Percentiles rank a stretch among this genome's conserved stretches.
Conservation (phyloP, 2,329 filamentous ascomycete species). For the Ceratocystis alfenasii region DNA sequence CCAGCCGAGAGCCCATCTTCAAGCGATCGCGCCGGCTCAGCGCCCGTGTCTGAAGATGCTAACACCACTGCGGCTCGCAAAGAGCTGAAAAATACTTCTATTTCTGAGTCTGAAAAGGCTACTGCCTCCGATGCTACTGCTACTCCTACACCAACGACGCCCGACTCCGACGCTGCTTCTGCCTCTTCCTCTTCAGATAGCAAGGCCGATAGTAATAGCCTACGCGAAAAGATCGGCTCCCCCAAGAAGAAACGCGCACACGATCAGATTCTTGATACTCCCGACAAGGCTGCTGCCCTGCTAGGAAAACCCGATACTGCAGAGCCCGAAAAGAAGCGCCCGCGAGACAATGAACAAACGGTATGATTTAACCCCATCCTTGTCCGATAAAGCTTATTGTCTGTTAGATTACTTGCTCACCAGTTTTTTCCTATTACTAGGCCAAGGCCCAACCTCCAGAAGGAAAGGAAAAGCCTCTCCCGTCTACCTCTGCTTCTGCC, state of each 20-base stretch:
- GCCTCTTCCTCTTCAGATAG: slow-evolving; percentile 28
- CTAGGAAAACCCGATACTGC: slow-evolving; percentile 34
- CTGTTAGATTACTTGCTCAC: neutral
- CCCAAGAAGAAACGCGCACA: slow-evolving; percentile 56
- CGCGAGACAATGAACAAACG: slow-evolving; percentile 40
- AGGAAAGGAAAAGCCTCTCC: slow-evolving; percentile 27
- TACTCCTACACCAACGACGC: slow-evolving; percentile 28
- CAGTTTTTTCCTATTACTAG: neutral
- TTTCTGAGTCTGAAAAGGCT: slow-evolving; percentile 33
- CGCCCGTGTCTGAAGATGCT: slow-evolving; percentile 40
- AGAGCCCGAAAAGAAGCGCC: slow-evolving; percentile 55
- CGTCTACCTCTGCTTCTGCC: slow-evolving; percentile 43
- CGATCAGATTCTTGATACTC: slow-evolving; percentile 42
- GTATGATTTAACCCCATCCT: slow-evolving; percentile 22
- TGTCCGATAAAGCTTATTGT: neutral
- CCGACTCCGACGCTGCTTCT: slow-evolving; percentile 30
- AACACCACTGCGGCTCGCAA: slow-evolving; percentile 52
- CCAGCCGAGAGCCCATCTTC: slow-evolving; percentile 33
- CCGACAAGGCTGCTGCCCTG: slow-evolving; percentile 36
- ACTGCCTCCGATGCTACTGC: slow-evolving; percentile 25
- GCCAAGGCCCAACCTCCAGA: slow-evolving; percentile 21
- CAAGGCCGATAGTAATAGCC: slow-evolving; percentile 30
- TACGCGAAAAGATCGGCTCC: slow-evolving; percentile 42
- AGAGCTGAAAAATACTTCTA: slow-evolving; percentile 52
- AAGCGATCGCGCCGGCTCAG: slow-evolving; percentile 25